Evolutionary conservation across 1,284 basidiomycete genomes (phyloP).

Genomic region (Cutaneotrichosporon sp.): DNA sequence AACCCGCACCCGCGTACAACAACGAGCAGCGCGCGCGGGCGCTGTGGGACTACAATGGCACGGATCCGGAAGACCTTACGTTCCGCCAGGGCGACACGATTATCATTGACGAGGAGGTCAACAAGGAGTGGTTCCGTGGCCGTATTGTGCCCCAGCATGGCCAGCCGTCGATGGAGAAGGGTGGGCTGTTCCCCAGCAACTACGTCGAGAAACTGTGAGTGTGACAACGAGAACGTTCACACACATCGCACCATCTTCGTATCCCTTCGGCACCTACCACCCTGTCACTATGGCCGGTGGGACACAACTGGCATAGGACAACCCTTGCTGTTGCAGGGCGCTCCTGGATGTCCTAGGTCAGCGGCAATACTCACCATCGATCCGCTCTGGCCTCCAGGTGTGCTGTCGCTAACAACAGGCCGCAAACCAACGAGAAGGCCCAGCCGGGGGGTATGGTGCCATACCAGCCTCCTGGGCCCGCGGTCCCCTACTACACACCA

Average conservation of each 20-base stretch:
- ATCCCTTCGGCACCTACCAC: too few species aligned
- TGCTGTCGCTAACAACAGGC: background rate
- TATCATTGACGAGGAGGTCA: conserved; percentile 45
- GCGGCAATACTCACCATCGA: too few species aligned
- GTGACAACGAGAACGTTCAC: background rate
- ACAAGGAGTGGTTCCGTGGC: conserved; percentile 43
- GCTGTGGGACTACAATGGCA: conserved; percentile 43
- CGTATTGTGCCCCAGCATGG: conserved; percentile 33
- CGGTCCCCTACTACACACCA: conserved; percentile 10
- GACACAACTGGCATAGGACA: too few species aligned
- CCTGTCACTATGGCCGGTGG: too few species aligned
- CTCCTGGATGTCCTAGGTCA: too few species aligned
- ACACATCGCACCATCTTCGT: too few species aligned
- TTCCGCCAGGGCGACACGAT: conserved; percentile 41
- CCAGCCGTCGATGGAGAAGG: conserved; percentile 27
- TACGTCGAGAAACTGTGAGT: conserved; percentile 44
- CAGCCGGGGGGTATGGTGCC: background rate
- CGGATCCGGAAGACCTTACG: conserved; percentile 37
- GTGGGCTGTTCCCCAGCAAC: conserved; percentile 42
- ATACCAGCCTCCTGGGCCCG: conserved; percentile 3
- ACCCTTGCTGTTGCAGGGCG: too few species aligned
- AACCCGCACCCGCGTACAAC: background rate
- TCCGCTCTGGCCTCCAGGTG: too few species aligned
- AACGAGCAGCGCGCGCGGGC: conserved; percentile 27
- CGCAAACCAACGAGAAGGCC: background rate